Base-by-base conservation (phyloP, 495 filamentous ascomycete species). In the Durotheca rogersii region DNA sequence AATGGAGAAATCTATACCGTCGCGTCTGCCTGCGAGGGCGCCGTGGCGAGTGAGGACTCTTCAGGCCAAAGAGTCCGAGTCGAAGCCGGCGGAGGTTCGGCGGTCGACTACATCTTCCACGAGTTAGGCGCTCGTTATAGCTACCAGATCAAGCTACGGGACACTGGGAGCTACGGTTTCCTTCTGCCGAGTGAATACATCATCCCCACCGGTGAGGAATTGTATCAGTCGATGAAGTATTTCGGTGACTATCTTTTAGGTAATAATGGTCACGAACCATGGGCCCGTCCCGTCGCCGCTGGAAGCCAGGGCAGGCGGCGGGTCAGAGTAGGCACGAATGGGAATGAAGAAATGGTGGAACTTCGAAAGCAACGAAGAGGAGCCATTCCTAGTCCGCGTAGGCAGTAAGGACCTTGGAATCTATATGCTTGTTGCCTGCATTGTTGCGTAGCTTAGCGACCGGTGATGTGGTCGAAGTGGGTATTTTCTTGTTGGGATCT, bases 91-190 rank as follows among this genome's bases (percentile, higher is more conserved):
- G 90, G 92, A 10, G 93, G 93, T 10, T 91, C 88, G 30, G 89
- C 88, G 6, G 81, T 98, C 33, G 93, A 97, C 68, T 98, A 89
- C 82, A 95, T 98, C 69, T 96, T 96, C 64, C 89, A 93, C 47
- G 86, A 93, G 57, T 68, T 96, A 21, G 72, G 79, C 33, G 86
- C 92, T n/a, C 81, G 74, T 25, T 93, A 87, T 61, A 83, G 88
- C 18, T 98, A 94, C 61, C 93, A 97, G 72, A 87, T 98, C 66
- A 97, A 96, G 68, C 74, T 98, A 16, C 79, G 93, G 27, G 93
- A 98, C 70, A 95, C 89, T 0, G 93, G 93, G 2, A 93, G 82
- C 67, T 96, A 97, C 65, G 93, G 93, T 0, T 98, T 96, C 60
- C 72, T 98, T 37, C 74, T 98, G 6, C 93, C 93, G 0, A 82